Evolutionary conservation across 768 basidiomycete species (phyloP).

Genomic region (Leccinum incarnatum): DNA sequence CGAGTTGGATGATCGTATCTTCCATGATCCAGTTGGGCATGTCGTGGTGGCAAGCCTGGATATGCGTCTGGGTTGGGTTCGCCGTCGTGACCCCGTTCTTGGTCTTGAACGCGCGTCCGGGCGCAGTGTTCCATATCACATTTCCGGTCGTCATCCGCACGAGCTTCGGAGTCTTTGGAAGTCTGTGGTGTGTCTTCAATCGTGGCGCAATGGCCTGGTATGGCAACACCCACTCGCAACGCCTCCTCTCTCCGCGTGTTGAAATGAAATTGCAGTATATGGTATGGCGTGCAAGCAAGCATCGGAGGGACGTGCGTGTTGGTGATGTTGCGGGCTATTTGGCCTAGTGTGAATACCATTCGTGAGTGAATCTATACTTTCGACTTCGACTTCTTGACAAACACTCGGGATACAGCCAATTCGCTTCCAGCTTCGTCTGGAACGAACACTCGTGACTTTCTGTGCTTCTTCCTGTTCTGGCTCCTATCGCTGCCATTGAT

Average conservation of each 20-base stretch:
- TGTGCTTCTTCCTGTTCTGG: slow-evolving; percentile 89
- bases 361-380: slow-evolving; percentile 40
- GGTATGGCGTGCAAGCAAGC: slow-evolving; percentile 79
- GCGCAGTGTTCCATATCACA: slow-evolving; percentile 73
- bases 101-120: slow-evolving; percentile 73
- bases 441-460: slow-evolving; percentile 69
- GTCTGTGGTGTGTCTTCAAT: slow-evolving; percentile 77
- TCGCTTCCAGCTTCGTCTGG: slow-evolving; percentile 70
- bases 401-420: slow-evolving; percentile 47
- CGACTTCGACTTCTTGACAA: slow-evolving; percentile 4
- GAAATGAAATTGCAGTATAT: slow-evolving; percentile 44
- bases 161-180: slow-evolving; percentile 78
- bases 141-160: slow-evolving; percentile 74
- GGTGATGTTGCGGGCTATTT: slow-evolving; percentile 73
- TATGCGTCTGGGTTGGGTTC: slow-evolving; percentile 71
- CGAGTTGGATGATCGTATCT: slow-evolving; percentile 73
- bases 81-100: slow-evolving; percentile 65
- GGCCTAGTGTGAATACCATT: slow-evolving; percentile 67
- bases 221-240: slow-evolving; percentile 26
- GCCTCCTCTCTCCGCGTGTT: slow-evolving; percentile 15
- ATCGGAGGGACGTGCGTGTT: slow-evolving; percentile 80
- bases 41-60: slow-evolving; percentile 85
- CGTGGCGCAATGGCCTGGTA: slow-evolving; percentile 72
- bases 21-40: slow-evolving; percentile 72
- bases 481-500: slow-evolving; percentile 74